These are phyloP conservation scores for Hemileccinum rubropunctum DNA, from an alignment of 768 basidiomycete genomes.

Conservation along the genomic window DNA sequence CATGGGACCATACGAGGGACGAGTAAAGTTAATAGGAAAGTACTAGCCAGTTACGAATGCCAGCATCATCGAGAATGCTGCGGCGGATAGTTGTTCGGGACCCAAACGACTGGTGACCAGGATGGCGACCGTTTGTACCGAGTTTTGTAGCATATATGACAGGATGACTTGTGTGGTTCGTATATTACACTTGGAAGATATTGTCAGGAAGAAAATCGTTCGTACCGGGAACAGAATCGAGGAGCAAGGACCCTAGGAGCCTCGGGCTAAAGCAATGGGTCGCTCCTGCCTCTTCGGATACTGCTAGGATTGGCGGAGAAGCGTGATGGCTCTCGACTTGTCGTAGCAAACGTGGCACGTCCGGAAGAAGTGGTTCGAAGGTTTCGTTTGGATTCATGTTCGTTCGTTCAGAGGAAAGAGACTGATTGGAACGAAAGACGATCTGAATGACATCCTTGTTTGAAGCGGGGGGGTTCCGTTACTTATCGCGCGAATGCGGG, in stretches of 20 bases:
- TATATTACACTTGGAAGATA: no score
- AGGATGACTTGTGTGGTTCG: constrained; percentile 52
- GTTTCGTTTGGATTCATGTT: constrained; percentile 27
- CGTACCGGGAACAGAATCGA: constrained; percentile 60
- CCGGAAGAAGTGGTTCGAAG: constrained; percentile 32
- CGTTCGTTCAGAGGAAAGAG: constrained; percentile 12
- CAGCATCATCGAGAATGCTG: constrained; percentile 75
- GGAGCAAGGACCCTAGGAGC: constrained; percentile 47
- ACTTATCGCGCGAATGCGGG: no score
- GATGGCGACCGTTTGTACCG: constrained; percentile 66
- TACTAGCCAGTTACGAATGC: constrained; percentile 77
- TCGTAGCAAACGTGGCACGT: constrained; percentile 4
- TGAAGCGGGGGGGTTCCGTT: no score
- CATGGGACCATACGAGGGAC: constrained; percentile 48
- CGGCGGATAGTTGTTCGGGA: constrained; percentile 63
- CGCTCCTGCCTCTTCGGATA: constrained; percentile 31
- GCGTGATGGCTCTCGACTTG: constrained; percentile 4
- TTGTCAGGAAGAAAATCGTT: neutral
- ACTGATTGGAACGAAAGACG: constrained; percentile 10
- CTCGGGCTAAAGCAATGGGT: constrained; percentile 19
- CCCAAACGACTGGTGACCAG: constrained; percentile 66
- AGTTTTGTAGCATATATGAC: constrained; percentile 73
- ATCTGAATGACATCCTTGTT: no score
- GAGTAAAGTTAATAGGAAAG: constrained; percentile 18
- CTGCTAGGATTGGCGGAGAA: constrained; percentile 13